Conservation (phyloP, 768 basidiomycete genomes). For the Crucibulum laeve region DNA sequence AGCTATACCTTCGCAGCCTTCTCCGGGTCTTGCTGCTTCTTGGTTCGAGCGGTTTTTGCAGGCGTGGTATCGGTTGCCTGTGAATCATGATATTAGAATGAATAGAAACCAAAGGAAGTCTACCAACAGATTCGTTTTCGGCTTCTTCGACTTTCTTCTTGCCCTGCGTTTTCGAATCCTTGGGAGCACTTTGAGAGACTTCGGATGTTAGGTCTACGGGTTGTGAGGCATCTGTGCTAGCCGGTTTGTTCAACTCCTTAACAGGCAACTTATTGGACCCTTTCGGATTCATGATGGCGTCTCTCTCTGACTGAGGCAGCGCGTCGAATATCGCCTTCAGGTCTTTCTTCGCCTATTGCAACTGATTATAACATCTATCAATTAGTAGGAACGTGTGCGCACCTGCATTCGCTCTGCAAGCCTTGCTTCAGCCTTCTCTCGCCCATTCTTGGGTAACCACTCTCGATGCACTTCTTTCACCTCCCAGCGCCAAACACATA, state of each 20-base stretch:
- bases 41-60: constrained; percentile 31
- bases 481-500: constrained; percentile 87
- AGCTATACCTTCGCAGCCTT: constrained; percentile 49
- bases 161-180: constrained; percentile 25
- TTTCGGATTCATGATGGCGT: constrained; percentile 52
- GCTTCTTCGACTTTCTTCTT: constrained; percentile 26
- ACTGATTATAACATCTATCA: not conserved
- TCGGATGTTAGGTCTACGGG: constrained; percentile 20
- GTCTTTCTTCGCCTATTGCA: constrained; percentile 51
- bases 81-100: not conserved
- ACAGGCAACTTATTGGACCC: constrained; percentile 26
- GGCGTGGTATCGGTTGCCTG: constrained; percentile 1
- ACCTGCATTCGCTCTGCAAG: constrained; percentile 65
- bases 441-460: constrained; percentile 65
- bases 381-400: constrained; percentile 8
- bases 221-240: constrained; percentile 8
- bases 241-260: constrained; percentile 26
- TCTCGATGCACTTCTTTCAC: constrained; percentile 52
- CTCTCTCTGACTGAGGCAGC: constrained; percentile 53
- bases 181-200: constrained; percentile 17
- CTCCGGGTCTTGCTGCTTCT: constrained; percentile 52
- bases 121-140: constrained; percentile 37
- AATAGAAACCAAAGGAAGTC: not conserved
- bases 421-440: constrained; percentile 59
- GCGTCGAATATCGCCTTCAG: constrained; percentile 51